Base-by-base conservation (phyloP, 2,329 filamentous ascomycete species). In the Xenosphaeropsis pyriputrescens region DNA sequence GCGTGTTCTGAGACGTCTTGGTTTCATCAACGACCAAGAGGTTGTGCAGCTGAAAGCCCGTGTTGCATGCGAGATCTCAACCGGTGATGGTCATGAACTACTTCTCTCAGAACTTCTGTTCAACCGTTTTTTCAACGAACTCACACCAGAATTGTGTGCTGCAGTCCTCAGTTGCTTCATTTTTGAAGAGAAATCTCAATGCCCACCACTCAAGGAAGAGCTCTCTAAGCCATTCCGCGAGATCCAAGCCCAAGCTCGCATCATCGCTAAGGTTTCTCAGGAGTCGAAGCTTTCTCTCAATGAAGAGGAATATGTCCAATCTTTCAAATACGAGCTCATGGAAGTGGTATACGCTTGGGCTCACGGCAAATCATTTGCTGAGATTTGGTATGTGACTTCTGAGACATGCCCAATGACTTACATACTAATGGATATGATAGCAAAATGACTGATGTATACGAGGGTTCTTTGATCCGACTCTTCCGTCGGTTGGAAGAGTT, bases 371-470 rank as follows among this genome's bases (percentile, higher is more conserved):
- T 77, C 83, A 0, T 98, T 98, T 64, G 76, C 83, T 1, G 79
- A 94, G 49, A 95, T 98, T 44, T 96, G 91, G 89, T 94, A 74
- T 54, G 85, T 73, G 18, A 29, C 12, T 5, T n/a, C 35, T 2
- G 22, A 26, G 12, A 26, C 22, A 5, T 18, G 3, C 18, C 33
- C 33, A 6, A 35, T 22, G 18, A 35, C 18, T 35, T 18, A 22
- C 18, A 35, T 35, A 35, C 29, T 39, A 32, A 38, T 39, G 37
- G 34, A 31, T 42, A 29, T 37, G 39, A 6, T 45, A 93, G 89
- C 63, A 93, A 93, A 85, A 95, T 98, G 88, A 96, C 91, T 18
- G 89, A 95, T 51, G 85, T 89, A 18, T 98, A 95, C 60, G 91
- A 98, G 64, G 91, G 91, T 42, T 95, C 85, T 41, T 66, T 98